phyloP scores from a whole-genome alignment of 192 early-diverging fungal species.

The Chytriomyces sp. region DNA sequence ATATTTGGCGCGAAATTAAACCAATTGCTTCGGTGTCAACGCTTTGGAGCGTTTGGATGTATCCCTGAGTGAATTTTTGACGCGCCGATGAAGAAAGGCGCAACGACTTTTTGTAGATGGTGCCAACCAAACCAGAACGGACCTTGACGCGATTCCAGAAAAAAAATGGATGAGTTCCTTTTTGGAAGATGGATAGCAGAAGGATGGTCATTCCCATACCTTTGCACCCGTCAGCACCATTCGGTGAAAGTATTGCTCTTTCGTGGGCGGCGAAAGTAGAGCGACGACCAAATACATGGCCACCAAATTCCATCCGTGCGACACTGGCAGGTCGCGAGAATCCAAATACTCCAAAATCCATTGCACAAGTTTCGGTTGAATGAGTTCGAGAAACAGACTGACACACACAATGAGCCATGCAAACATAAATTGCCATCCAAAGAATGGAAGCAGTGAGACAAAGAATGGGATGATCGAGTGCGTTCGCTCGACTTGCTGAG shows the following conservation, averaged over 20 bases:
- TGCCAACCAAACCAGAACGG: constrained; percentile 32
- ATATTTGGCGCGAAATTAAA: constrained; percentile 19
- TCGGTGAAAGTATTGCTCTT: constrained; percentile 31
- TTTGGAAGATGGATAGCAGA: no score
- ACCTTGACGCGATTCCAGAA: background rate
- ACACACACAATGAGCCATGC: constrained; percentile 15
- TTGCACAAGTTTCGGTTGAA: constrained; percentile 26
- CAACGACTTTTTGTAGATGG: constrained; percentile 42
- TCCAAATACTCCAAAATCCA: constrained; percentile 16
- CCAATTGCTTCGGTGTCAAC: constrained; percentile 20
- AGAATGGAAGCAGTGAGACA: constrained; percentile 16
- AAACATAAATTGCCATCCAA: constrained; percentile 12
- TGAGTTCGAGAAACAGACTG: constrained; percentile 10
- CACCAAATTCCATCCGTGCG: constrained; percentile 15
- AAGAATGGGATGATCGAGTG: constrained; percentile 15
- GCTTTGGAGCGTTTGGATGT: constrained; percentile 32
- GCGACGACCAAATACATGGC: constrained; percentile 15
- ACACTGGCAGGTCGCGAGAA: background rate
- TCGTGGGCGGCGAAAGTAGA: constrained; percentile 25
- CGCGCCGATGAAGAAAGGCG: constrained; percentile 37
- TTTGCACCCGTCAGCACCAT: constrained; percentile 24
- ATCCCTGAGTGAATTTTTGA: constrained; percentile 28
- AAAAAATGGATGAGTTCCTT: background rate
- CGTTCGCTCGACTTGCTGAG: no score
- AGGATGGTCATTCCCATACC: no score